Evolutionary conservation across 345 rosid genomes (phyloP).

Genomic region (Gossypium arboreum): DNA sequence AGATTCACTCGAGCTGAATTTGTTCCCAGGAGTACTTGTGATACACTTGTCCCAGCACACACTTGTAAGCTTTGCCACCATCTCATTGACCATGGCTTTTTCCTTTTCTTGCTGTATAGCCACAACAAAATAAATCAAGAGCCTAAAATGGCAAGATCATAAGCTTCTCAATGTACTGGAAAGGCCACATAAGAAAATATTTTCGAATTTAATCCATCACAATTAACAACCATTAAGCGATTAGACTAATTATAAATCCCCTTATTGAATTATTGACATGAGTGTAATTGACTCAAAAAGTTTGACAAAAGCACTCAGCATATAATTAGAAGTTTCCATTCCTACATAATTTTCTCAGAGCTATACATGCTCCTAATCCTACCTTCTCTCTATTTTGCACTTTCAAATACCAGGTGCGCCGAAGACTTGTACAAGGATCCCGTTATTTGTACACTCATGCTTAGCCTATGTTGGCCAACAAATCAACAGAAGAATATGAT

Average conservation of each 20-base stretch:
- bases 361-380: neutral
- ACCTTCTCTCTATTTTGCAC: neutral
- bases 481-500: neutral
- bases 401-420: neutral
- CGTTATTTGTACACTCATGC: neutral
- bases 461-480: neutral
- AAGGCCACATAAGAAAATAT: neutral
- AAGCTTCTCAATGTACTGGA: neutral
- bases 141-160: neutral
- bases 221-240: neutral
- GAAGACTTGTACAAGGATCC: neutral
- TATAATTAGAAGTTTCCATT: neutral
- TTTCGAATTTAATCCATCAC: neutral
- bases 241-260: neutral
- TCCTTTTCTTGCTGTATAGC: slow-evolving; percentile 77
- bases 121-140: slow-evolving; percentile 5
- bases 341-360: neutral
- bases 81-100: slow-evolving; percentile 75
- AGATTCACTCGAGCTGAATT: slow-evolving; percentile 86
- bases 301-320: neutral
- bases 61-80: slow-evolving; percentile 73
- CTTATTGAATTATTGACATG: neutral
- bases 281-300: neutral
- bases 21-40: slow-evolving; percentile 75
- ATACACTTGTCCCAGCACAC: slow-evolving; percentile 98